Base-by-base conservation (phyloP, 2,329 filamentous ascomycete genomes). In the Cladophialophora immunda region DNA sequence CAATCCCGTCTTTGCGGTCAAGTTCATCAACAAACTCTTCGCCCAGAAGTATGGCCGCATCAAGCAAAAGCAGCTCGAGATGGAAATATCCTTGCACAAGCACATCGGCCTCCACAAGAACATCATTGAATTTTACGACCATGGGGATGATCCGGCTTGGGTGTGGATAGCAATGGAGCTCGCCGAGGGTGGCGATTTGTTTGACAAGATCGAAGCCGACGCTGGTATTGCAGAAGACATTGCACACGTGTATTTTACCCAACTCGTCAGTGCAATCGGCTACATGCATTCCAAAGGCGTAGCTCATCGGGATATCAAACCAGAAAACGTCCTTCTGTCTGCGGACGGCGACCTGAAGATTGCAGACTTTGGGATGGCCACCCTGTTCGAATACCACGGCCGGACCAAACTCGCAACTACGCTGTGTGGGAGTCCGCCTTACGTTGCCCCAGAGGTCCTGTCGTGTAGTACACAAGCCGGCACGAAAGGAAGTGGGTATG, bases 171-270 rank as follows among this genome's bases (percentile, higher is more conserved):
- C 94, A 45, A 97, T 99, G 93, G 95, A 99, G 79, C 90, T 92
- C 72, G 95, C 95, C 54, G 92, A 96, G 74, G 95, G 95, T 50
- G 95, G 95, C 11, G 95, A 99, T 77, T 85, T 99, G 7, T 99
- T 99, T 78, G 95, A 99, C 87, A 99, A 99, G 83, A 98, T 99
- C 73, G 96, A 99, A 81, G 94, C 95, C 19, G 95, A 99, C 78
- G 92, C 94, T 53, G 95, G 95, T 56, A 93, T 98, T n/a, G 88
- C 90, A 6, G 89, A 97, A 78, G 92, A 98, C 77, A 93, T 99
- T 76, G 94, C 95, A 36, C 96, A 99, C 77, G 88, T 97, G 68
- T 99, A 98, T 82, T 99, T 99, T 78, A 87, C 90, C 2, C 95
- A 99, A 81, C 86, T 99, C 68, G 87, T 98, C 73, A 89, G 89